These are phyloP conservation scores for Trichosanthes truncata DNA, from an alignment of 306 rosid species.

Conservation along the genomic window DNA sequence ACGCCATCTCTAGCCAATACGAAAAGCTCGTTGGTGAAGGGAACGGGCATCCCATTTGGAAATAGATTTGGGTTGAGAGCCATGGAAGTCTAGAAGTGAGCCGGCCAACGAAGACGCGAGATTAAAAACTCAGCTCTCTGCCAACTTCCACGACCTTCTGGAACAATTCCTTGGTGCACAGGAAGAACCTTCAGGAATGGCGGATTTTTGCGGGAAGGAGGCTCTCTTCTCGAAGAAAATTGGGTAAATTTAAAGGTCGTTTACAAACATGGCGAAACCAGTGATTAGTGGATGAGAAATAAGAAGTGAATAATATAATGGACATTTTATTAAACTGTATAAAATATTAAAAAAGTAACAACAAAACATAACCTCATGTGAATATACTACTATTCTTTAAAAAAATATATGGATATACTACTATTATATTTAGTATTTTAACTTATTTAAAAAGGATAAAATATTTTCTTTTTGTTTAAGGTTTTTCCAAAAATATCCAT, in stretches of 20 bases:
- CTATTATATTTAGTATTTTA: too few relatives aligned
- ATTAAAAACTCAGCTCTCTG: background rate
- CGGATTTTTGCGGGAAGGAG: background rate
- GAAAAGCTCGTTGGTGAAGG: constrained; percentile 76
- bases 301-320: too few relatives aligned
- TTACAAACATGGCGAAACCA: background rate
- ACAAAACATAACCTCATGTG: too few relatives aligned
- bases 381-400: too few relatives aligned
- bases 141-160: constrained; percentile 7
- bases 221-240: background rate
- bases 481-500: too few relatives aligned
- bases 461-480: too few relatives aligned
- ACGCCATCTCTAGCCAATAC: constrained; percentile 97
- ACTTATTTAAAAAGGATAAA: too few relatives aligned
- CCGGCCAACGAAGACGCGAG: background rate
- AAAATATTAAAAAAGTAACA: too few relatives aligned
- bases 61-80: constrained; percentile 83
- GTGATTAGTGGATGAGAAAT: too few relatives aligned
- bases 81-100: constrained; percentile 24
- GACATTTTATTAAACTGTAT: too few relatives aligned
- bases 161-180: background rate
- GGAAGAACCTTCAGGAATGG: background rate
- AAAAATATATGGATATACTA: too few relatives aligned
- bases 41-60: constrained; percentile 76
- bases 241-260: background rate